These are phyloP conservation scores for Nelumbo lutea DNA, from an alignment of 164 flowering plant genomes.

Conservation along the genomic window DNA sequence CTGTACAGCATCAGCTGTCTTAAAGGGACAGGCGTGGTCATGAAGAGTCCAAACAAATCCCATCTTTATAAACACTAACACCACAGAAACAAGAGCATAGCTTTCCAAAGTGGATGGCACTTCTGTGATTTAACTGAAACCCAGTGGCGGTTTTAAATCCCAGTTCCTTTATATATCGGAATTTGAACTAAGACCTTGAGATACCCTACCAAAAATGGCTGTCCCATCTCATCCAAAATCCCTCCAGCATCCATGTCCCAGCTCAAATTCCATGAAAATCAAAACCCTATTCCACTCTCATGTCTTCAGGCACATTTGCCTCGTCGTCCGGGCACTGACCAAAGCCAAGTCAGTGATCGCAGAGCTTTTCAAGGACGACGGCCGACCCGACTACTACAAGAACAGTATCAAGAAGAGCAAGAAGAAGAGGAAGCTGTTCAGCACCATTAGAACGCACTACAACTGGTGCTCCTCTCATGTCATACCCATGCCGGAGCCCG, in stretches of 20 bases:
- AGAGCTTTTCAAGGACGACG: constrained; percentile 36
- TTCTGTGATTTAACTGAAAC: constrained; percentile 8
- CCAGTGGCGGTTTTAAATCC: constrained; percentile 27
- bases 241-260: constrained; percentile 27
- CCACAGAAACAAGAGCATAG: no score
- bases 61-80: no score
- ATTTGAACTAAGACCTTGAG: constrained; percentile 17
- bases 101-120: not conserved
- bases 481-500: constrained; percentile 41
- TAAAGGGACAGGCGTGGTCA: no score
- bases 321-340: constrained; percentile 40
- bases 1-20: no score
- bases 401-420: constrained; percentile 22
- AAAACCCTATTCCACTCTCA: constrained; percentile 62
- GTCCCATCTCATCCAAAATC: constrained; percentile 27
- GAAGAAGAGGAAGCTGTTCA: constrained; percentile 33
- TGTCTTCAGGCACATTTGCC: constrained; percentile 47
- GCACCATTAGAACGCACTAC: constrained; percentile 68
- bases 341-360: constrained; percentile 51
- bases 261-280: constrained; percentile 54
- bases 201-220: constrained; percentile 22
- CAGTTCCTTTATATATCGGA: constrained; percentile 28
- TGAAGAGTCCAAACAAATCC: no score
- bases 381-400: constrained; percentile 14
- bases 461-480: constrained; percentile 83